phyloP scores from a whole-genome alignment of 306 rosid genomes.

The Lathyrus tuberosus region DNA sequence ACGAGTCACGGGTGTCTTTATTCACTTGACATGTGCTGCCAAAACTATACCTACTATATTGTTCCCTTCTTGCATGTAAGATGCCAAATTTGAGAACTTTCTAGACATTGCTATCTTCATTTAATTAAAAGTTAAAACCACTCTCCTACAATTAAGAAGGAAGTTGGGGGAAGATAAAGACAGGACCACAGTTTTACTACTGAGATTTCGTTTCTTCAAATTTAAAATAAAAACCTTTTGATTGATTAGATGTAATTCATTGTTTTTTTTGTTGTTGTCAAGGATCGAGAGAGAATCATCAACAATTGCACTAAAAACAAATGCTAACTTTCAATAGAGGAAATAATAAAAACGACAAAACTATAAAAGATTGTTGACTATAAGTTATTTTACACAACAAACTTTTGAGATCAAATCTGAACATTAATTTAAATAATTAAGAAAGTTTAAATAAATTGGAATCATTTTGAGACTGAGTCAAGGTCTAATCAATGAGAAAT shows the following conservation, averaged over 20 bases:
- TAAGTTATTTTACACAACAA: too few relatives aligned
- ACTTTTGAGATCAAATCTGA: too few relatives aligned
- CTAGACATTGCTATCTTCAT: constrained; percentile 31
- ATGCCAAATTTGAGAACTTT: constrained; percentile 48
- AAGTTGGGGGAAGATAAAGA: neutral
- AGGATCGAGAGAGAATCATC: constrained; percentile 39
- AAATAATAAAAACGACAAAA: neutral
- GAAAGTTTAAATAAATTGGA: too few relatives aligned
- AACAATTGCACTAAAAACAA: constrained; percentile 25
- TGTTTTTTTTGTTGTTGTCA: neutral
- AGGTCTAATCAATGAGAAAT: too few relatives aligned
- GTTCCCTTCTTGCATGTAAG: constrained; percentile 20
- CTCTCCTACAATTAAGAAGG: neutral
- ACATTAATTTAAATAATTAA: too few relatives aligned
- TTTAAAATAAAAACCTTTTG: neutral
- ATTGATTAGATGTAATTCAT: constrained; percentile 7
- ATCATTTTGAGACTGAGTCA: too few relatives aligned
- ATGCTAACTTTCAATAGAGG: constrained; percentile 2
- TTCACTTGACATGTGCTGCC: constrained; percentile 6
- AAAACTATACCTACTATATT: constrained; percentile 20
- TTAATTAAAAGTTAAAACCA: neutral
- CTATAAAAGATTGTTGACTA: neutral
- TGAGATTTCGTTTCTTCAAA: neutral
- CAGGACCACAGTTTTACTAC: constrained; percentile 31
- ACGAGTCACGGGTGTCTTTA: constrained; percentile 44